These are phyloP conservation scores for Haplographium delicatum DNA, from an alignment of 495 filamentous ascomycete species.

Conservation along the genomic window DNA sequence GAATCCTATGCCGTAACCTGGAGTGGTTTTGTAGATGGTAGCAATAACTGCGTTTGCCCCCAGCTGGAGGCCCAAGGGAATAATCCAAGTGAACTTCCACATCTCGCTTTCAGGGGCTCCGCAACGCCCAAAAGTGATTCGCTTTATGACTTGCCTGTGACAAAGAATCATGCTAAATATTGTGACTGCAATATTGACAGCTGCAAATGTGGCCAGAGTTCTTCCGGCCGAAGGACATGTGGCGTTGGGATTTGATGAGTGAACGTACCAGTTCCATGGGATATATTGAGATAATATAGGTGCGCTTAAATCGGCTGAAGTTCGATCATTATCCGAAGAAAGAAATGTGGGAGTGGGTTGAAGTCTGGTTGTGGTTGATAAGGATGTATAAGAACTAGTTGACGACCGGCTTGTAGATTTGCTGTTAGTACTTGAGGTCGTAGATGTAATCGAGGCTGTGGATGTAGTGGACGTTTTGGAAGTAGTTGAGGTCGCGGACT, in stretches of 20 bases:
- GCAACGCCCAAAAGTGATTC: background rate
- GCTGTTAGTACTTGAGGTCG: too few relatives aligned
- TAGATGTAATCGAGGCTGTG: too few relatives aligned
- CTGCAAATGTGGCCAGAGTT: background rate
- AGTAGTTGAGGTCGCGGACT: too few relatives aligned
- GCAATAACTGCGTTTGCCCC: background rate
- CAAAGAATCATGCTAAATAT: background rate
- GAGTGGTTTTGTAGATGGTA: background rate
- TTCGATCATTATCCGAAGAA: too few relatives aligned
- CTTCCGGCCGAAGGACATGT: background rate
- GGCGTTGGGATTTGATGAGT: background rate
- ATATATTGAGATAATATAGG: too few relatives aligned
- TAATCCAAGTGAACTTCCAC: background rate
- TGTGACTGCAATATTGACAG: background rate
- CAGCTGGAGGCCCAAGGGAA: background rate
- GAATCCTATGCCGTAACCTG: background rate
- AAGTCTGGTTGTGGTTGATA: too few relatives aligned
- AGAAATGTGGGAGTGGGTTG: too few relatives aligned
- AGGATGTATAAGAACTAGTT: too few relatives aligned
- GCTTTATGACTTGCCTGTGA: background rate
- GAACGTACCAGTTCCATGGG: background rate
- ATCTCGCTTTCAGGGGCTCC: background rate
- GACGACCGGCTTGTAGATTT: too few relatives aligned
- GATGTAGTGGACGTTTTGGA: too few relatives aligned
- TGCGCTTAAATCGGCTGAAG: too few relatives aligned